Percentiles rank a stretch among this genome's conserved stretches.
Evolutionary conservation across 2,329 filamentous ascomycete species (phyloP).

Genomic region (Emergomyces orientalis): DNA sequence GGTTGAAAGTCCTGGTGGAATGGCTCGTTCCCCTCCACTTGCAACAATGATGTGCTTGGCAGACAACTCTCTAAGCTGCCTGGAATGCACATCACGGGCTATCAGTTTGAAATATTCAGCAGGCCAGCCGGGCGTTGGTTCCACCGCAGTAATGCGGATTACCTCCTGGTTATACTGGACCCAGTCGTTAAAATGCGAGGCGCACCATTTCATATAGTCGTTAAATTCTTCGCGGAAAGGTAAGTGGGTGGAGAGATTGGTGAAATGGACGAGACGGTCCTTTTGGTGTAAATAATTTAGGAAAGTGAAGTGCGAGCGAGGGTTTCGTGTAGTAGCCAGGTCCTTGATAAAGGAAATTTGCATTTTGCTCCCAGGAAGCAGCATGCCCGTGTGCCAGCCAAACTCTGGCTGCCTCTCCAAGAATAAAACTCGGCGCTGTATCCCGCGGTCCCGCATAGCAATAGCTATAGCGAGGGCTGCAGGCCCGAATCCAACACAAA

Average conservation of each 20-base stretch:
- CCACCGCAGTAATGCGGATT: slow-evolving; percentile 56
- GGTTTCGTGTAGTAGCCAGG: slow-evolving; percentile 78
- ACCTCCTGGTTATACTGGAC: slow-evolving; percentile 75
- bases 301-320: slow-evolving; percentile 80
- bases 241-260: slow-evolving; percentile 80
- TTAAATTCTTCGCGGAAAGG: slow-evolving; percentile 84
- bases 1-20: slow-evolving; percentile 46
- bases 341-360: slow-evolving; percentile 98
- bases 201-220: slow-evolving; percentile 92
- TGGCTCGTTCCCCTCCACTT: slow-evolving; percentile 57
- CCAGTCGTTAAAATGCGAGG: slow-evolving; percentile 61
- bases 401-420: slow-evolving; percentile 77
- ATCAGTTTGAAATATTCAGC: slow-evolving; percentile 57
- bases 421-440: slow-evolving; percentile 66
- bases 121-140: slow-evolving; percentile 37
- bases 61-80: slow-evolving; percentile 31
- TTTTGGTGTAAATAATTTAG: slow-evolving; percentile 85
- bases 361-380: slow-evolving; percentile 88
- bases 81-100: slow-evolving; percentile 50
- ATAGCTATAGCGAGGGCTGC: slow-evolving; percentile 84
- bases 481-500: slow-evolving; percentile 89
- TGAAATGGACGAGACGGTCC: slow-evolving; percentile 75
- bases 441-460: slow-evolving; percentile 72
- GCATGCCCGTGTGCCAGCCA: slow-evolving; percentile 92
- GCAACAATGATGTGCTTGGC: slow-evolving; percentile 53